Evolutionary conservation across 2,329 filamentous ascomycete species (phyloP), one percentile per base, ranked within the genome.

Genomic region (Neonectria magnoliae): DNA sequence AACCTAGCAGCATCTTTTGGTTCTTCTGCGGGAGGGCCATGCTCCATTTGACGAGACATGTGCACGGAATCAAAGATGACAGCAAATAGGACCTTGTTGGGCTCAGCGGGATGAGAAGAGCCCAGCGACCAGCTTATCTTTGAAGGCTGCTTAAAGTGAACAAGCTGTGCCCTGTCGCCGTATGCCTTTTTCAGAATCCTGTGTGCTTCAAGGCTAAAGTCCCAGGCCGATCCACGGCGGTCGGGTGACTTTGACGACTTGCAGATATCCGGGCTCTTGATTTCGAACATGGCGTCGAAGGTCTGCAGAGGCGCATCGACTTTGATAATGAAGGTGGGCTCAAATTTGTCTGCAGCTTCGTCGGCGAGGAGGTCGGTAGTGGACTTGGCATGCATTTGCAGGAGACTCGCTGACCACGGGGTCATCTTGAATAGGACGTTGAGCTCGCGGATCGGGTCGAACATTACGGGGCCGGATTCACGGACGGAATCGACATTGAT

Each of bases 401-500:
- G 83, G 62, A 91, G 79, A 25, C 82, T 81, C 70, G 94, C 97
- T 9, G 94, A 96, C 91, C 92, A 97, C 14, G 88, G 80, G 0
- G 89, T 91, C 92, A 98, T 97, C 79, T 97, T 98, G 81, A 91
- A 98, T 6, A 97, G 81, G 20, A 98, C 75, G 71, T 99, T 99
- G 60, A 97, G 82, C 31, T 89, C 87, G 67, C 92, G 87, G 25
- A 83, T 82, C 0, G 89, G 88, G 76, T 98, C 95, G 75, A 92
- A 97, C 53, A 98, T 82, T 31, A 94, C 85, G 1, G 96, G 94
- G 0, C 83, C 80, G 22, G 60, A 77, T 78, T 84, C 81, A 66
- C 79, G 78, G 65, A 81, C 74, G 27, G 74, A 69, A 63, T 82
- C 84, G 3, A 64, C 42, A 41, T 70, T 73, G 2, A 68, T 61